Percentiles rank a stretch among this genome's conserved stretches.
These are phyloP conservation scores for Phytophthora crassamura DNA, from an alignment of 352 stramenopile species.

Conservation along the genomic window DNA sequence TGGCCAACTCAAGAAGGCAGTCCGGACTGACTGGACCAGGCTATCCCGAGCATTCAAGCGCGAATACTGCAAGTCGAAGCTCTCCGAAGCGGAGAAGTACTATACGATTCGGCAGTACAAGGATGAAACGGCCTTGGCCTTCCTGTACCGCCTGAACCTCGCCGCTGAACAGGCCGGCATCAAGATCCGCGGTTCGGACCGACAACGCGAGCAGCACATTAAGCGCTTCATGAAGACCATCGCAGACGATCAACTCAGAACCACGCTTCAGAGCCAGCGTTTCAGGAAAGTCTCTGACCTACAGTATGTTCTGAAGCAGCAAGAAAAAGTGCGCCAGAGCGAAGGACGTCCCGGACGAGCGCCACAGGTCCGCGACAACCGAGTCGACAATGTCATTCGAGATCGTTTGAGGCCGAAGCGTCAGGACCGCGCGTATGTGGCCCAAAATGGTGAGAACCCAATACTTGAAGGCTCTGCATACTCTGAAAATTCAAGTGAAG, in stretches of 20 bases:
- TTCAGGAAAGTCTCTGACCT: not conserved
- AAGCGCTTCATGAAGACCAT: not conserved
- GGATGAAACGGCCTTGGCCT: no score
- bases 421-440: not conserved
- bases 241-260: not conserved
- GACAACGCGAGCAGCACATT: not conserved
- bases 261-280: not conserved
- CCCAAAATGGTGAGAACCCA: not conserved
- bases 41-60: no score
- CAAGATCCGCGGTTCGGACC: not conserved
- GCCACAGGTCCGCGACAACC: not conserved
- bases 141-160: no score
- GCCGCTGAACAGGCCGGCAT: no score
- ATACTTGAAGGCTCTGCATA: not conserved
- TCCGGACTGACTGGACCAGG: no score
- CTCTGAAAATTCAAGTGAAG: no score
- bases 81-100: no score
- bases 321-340: not conserved
- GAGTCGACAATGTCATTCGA: not conserved
- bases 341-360: not conserved
- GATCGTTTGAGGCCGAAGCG: not conserved
- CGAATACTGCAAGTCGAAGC: no score
- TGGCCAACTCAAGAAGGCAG: no score
- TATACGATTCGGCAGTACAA: no score
- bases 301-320: no score